phyloP scores from a whole-genome alignment of 106 monocot genomes.

The Gastrodia elata region DNA sequence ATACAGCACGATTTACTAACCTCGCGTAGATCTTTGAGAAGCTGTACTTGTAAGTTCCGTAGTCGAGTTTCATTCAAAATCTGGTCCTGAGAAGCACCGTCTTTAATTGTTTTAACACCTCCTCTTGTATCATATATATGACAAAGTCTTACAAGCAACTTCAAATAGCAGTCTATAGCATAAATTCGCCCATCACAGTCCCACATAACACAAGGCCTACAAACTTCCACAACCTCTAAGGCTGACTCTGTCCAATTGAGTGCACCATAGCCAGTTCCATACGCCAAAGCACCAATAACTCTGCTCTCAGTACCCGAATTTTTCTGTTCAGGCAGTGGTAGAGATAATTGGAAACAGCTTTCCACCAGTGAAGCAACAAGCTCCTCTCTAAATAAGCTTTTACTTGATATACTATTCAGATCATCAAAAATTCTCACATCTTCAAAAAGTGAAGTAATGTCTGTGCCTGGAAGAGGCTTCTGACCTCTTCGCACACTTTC shows the following conservation, averaged over 20 bases:
- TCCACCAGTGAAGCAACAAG: constrained; percentile 95
- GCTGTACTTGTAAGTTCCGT: constrained; percentile 79
- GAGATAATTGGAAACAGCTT: constrained; percentile 95
- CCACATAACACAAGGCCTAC: constrained; percentile 93
- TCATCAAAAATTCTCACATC: constrained; percentile 88
- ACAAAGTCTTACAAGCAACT: constrained; percentile 96
- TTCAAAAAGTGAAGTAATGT: constrained; percentile 94
- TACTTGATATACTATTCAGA: constrained; percentile 75
- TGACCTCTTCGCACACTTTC: constrained; percentile 97
- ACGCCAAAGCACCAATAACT: constrained; percentile 96
- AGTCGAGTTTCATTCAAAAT: constrained; percentile 95
- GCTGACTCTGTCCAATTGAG: constrained; percentile 96
- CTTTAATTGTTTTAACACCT: constrained; percentile 87
- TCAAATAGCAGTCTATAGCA: constrained; percentile 95
- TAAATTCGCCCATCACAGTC: constrained; percentile 94
- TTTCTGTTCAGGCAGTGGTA: constrained; percentile 87
- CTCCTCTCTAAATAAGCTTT: constrained; percentile 95
- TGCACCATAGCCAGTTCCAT: constrained; percentile 98
- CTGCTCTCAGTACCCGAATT: constrained; percentile 95
- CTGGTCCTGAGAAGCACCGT: constrained; percentile 93
- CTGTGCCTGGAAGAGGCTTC: constrained; percentile 94
- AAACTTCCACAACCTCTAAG: constrained; percentile 93
- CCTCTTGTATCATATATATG: constrained; percentile 99
- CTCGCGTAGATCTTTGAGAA: constrained; percentile 93
- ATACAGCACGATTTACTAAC: constrained; percentile 26